A percentile compares a stretch with the other conserved stretches of the same genome.
Conservation (phyloP, 441 rosid genomes). For the Croton setiger region DNA sequence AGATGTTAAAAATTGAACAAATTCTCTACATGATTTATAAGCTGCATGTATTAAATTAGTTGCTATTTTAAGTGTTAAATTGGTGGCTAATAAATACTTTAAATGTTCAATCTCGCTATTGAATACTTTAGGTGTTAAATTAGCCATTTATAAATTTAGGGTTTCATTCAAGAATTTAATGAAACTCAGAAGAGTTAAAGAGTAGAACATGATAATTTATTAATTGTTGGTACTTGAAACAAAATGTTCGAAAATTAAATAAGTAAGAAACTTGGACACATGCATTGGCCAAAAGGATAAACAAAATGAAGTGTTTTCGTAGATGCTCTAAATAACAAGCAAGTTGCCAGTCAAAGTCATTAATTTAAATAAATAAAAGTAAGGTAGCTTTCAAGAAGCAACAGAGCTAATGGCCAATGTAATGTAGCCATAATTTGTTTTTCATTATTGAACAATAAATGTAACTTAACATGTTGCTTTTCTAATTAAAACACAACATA, state of each 20-base stretch:
- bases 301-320: neutral
- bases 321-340: neutral
- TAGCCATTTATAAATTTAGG: no score
- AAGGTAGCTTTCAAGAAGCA: constrained; percentile 10
- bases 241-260: no score
- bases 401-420: neutral
- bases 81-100: no score
- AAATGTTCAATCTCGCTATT: no score
- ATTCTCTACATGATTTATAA: no score
- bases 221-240: neutral
- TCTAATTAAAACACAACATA: neutral
- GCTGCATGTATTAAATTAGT: no score
- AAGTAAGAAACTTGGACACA: neutral
- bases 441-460: neutral
- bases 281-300: neutral
- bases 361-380: neutral
- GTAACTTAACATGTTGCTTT: neutral
- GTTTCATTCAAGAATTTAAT: no score
- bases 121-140: no score
- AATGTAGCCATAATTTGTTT: neutral
- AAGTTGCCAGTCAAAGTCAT: neutral
- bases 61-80: no score
- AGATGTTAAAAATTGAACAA: no score
- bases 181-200: neutral
- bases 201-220: neutral